Evolutionary conservation across 768 basidiomycete genomes (phyloP), one percentile per base, ranked within the genome.

Genomic region (Lentinula raphanica): DNA sequence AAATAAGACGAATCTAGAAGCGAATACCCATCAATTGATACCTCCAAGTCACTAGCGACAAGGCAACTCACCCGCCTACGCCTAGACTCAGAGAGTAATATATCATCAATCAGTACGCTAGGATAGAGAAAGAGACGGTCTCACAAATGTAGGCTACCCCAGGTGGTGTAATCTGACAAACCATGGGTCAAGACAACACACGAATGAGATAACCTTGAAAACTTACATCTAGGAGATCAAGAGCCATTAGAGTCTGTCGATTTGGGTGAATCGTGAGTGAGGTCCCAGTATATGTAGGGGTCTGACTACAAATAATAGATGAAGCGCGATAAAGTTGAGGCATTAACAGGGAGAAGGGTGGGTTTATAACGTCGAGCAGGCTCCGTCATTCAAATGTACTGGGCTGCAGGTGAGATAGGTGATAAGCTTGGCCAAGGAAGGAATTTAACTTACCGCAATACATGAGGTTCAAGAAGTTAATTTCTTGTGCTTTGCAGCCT

Each of bases 71-170:
- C 58, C 58, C 54, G n/a, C 51, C 51, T 39, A 53, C 25, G 35
- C 51, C 51, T 53, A 39, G 21, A 19, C 12, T n/a, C n/a, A n/a
- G n/a, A n/a, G 5, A 5, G 7, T 8, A 25, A 35, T 5, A 17
- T 19, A 3, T 21, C 36, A 9, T 35, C 12, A 19, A 46, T 31
- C 40, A 42, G 6, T 50, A 31, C 28, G 8, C 23, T 1, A 21
- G 28, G 17, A 59, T 32, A 42, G 11, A 31, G n/a, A 53, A 3
- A 58, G 29, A 50, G 49, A 39, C 44, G 38, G 15, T 31, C 42
- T 27, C 62, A 58, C 82, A 80, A 23, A 83, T 81, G 63, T 88
- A 88, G 9, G 83, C 82, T 60, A 87, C 62, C 19, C 81, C 74
- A 1, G 81, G 68, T 28, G 74, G 64, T 1, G 84, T 77, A 2